phyloP scores from a whole-genome alignment of 2,329 filamentous ascomycete species.

The Colletotrichum horii region DNA sequence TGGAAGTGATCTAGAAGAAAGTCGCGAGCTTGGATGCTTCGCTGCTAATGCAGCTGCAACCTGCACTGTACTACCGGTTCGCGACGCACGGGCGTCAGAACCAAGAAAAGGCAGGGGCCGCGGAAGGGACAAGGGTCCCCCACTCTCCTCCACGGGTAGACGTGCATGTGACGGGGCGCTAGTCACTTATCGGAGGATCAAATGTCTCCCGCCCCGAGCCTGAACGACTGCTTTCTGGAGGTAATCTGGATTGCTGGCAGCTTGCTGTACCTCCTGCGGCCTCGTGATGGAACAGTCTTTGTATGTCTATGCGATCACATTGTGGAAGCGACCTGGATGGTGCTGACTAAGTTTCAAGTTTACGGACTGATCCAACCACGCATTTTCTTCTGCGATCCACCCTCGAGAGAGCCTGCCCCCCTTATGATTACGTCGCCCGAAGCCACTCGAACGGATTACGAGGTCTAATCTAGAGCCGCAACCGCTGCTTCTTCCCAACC shows the following conservation, averaged over 20 bases:
- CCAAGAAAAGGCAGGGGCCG: conserved; percentile 13
- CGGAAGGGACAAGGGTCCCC: not conserved
- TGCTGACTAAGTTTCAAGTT: not conserved
- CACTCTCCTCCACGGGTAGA: not conserved
- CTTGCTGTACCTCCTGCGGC: not conserved
- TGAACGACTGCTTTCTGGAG: not conserved
- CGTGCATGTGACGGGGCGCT: conserved; percentile 21
- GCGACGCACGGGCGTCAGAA: not conserved
- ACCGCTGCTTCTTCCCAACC: not conserved
- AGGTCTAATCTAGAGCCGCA: not conserved
- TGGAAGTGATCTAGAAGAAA: not conserved
- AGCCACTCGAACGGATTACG: not conserved
- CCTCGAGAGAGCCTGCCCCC: not conserved
- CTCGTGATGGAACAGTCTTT: conserved; percentile 13
- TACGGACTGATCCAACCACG: not conserved
- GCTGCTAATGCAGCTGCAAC: not conserved
- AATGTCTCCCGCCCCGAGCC: conserved; percentile 8
- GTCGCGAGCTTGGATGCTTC: not conserved
- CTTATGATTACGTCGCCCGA: conserved; percentile 14
- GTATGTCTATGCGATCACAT: not conserved
- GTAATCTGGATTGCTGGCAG: not conserved
- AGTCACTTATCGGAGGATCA: conserved; percentile 16
- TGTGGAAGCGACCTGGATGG: not conserved
- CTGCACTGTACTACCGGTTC: not conserved
- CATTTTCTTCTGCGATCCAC: conserved; percentile 4